Evolutionary conservation across 148 eudicot species (phyloP), one percentile per base, ranked within the genome.

Genomic region (Polygonum aviculare): DNA sequence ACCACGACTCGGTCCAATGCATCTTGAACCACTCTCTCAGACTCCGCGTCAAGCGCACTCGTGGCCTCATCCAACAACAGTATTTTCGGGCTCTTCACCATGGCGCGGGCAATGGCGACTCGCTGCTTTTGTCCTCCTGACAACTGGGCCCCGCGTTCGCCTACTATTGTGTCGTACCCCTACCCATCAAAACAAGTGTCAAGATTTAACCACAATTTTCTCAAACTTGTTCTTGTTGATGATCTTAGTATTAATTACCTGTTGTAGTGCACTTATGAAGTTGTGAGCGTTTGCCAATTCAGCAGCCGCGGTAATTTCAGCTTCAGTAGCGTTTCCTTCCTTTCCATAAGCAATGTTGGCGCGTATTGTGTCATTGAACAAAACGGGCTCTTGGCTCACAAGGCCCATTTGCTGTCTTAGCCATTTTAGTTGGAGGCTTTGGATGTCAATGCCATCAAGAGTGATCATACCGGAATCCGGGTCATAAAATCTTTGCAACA

Each of bases 121-220:
- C 96, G 81, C 54, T 91, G 96, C 69, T 91, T 91, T 63, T 91
- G 96, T 0, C 96, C 93, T 7, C 96, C 96, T 4, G 96, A 91
- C 35, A 91, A 65, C 41, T 89, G 92, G 12, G 87, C 77, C 77
- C 93, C 96, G 67, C 96, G 80, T 81, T 88, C 96, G 9, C 93
- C 96, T 2, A 91, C 96, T 21, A 81, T 19, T 4, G 95, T 88
- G 73, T 90, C 88, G 51, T 90, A 90, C 7, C 95, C 95, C 5
- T 44, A 44, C 10, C 47, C 47, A 44, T 44, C 47, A 44, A 44
- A 44, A 44, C 47, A 44, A 44, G 47, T 6, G 47, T 7, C 47
- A 44, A 44, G 47, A 41, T 41, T 41, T 1, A 44, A 5, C 9
- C 47, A 44, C 47, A 44, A 44, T 39, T 4, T 44, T 44, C 47